Conservation (phyloP, 192 early-diverging fungal genomes). For the Chytriomyces sp. region DNA sequence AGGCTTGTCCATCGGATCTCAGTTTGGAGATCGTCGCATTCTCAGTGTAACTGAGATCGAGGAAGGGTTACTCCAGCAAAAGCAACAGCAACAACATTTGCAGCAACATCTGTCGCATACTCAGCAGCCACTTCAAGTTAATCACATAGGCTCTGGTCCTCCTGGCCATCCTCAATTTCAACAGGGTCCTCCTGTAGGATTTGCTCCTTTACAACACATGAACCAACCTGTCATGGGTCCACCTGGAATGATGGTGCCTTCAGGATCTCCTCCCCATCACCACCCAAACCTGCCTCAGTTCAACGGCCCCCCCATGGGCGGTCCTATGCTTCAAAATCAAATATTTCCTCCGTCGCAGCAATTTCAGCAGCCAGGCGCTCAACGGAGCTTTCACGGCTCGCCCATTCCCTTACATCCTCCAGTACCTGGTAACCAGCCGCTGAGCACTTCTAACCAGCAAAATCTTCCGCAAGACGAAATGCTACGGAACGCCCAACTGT, state of each 20-base stretch:
- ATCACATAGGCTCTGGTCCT: neutral
- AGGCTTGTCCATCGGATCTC: neutral
- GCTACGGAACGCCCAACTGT: constrained; percentile 19
- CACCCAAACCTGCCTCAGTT: neutral
- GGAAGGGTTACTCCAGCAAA: constrained; percentile 28
- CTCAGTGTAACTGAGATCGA: constrained; percentile 47
- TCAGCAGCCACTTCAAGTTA: neutral
- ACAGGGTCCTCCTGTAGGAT: neutral
- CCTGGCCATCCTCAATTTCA: neutral
- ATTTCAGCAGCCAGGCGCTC: neutral
- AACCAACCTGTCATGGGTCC: constrained; percentile 4
- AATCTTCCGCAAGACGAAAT: constrained; percentile 11
- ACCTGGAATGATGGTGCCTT: constrained; percentile 23
- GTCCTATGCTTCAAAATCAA: constrained; percentile 24
- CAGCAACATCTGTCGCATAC: constrained; percentile 21
- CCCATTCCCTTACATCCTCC: neutral
- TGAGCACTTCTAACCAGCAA: neutral
- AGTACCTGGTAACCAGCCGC: neutral
- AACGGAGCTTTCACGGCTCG: neutral
- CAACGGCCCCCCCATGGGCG: constrained; percentile 26
- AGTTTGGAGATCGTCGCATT: constrained; percentile 26
- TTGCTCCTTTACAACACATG: neutral
- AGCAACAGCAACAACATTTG: constrained; percentile 30
- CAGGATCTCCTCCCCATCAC: constrained; percentile 12
- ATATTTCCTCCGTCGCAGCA: constrained; percentile 5